Conservation (phyloP, 2,329 filamentous ascomycete species). For the Trichoderma sp. region DNA sequence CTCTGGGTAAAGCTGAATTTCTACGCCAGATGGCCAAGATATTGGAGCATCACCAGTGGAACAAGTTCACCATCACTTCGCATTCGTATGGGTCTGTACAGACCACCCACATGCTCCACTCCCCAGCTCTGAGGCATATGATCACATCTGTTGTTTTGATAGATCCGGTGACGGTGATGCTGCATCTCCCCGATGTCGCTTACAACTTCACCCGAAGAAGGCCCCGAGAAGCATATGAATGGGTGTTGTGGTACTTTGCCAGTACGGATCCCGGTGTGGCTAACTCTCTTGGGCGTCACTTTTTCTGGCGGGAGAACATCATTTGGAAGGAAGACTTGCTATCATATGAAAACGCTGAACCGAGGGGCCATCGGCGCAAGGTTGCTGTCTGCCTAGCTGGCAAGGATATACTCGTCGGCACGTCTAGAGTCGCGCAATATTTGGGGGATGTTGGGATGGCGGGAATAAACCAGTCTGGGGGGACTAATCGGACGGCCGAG, state of each 20-base stretch:
- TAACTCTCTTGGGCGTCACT: constrained; percentile 65
- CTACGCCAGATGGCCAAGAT: constrained; percentile 60
- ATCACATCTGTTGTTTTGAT: constrained; percentile 54
- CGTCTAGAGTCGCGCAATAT: constrained; percentile 60
- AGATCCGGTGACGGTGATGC: constrained; percentile 67
- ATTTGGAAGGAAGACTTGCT: constrained; percentile 70
- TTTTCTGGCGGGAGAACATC: constrained; percentile 74
- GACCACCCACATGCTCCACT: constrained; percentile 63
- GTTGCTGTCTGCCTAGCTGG: constrained; percentile 64
- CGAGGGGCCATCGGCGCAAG: constrained; percentile 37
- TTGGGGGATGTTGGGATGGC: constrained; percentile 39
- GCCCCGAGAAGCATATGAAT: constrained; percentile 65
- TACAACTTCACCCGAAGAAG: constrained; percentile 68
- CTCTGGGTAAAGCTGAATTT: constrained; percentile 57
- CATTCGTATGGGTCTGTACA: constrained; percentile 69
- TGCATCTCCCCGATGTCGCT: constrained; percentile 71
- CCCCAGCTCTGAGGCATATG: constrained; percentile 51
- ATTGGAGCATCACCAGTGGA: constrained; percentile 60
- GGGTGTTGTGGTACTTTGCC: constrained; percentile 72
- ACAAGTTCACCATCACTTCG: constrained; percentile 61
- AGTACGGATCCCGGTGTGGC: constrained; percentile 69
- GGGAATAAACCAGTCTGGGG: constrained; percentile 2
- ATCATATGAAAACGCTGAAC: constrained; percentile 27
- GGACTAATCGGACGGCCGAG: constrained; percentile 30
- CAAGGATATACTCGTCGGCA: constrained; percentile 68